A percentile compares a stretch with the other conserved stretches of the same genome.
Evolutionary conservation across 192 early-diverging fungal genomes (phyloP).

Genomic region (Phycomyces nitens): DNA sequence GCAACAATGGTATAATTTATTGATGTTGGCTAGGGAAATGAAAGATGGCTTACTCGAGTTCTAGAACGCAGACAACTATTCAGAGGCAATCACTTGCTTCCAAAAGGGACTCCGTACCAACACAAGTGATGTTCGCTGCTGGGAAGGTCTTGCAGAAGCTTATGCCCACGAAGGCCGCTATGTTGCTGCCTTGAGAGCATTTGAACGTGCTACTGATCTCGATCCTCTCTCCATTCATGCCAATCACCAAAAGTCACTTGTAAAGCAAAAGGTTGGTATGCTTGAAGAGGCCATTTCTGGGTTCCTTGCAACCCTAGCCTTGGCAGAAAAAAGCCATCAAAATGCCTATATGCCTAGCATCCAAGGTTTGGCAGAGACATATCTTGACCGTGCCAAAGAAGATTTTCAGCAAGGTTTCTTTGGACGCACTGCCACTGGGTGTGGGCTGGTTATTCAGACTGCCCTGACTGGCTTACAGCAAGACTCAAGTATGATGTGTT

Average conservation of each 20-base stretch:
- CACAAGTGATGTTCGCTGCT: constrained; percentile 54
- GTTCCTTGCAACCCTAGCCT: constrained; percentile 33
- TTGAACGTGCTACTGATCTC: constrained; percentile 65
- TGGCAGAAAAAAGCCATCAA: constrained; percentile 27
- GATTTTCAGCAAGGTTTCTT: constrained; percentile 60
- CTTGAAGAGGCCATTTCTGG: constrained; percentile 50
- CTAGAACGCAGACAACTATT: constrained; percentile 37
- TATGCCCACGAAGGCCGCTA: constrained; percentile 70
- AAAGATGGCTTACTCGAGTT: background rate
- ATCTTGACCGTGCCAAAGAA: constrained; percentile 46
- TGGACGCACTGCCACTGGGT: constrained; percentile 59
- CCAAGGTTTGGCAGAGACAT: constrained; percentile 50
- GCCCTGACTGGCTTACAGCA: constrained; percentile 19
- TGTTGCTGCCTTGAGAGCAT: constrained; percentile 74
- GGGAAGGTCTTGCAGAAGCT: constrained; percentile 80
- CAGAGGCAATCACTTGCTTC: constrained; percentile 65
- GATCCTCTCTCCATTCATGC: constrained; percentile 47
- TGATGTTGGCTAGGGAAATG: background rate
- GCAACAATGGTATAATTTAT: constrained; percentile 46
- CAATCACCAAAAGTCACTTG: constrained; percentile 43
- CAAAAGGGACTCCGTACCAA: constrained; percentile 80
- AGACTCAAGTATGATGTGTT: constrained; percentile 35
- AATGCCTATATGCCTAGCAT: constrained; percentile 45
- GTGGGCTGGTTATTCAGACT: constrained; percentile 42
- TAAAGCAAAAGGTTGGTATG: constrained; percentile 52